These are phyloP conservation scores for Gastrolobium villosum DNA, from an alignment of 306 rosid species.

Conservation along the genomic window DNA sequence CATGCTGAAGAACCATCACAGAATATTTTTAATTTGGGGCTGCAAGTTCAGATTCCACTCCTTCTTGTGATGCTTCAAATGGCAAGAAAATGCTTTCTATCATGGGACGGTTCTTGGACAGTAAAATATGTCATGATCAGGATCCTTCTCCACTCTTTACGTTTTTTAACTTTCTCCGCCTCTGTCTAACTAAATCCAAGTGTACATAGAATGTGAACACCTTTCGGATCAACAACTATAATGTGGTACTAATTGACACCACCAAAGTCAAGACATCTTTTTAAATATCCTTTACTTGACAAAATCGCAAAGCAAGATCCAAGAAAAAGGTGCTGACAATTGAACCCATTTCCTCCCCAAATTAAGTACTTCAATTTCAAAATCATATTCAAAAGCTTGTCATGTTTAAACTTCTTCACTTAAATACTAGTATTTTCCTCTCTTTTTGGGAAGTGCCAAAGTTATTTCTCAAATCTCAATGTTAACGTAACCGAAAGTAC, in stretches of 20 bases:
- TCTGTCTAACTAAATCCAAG: background rate
- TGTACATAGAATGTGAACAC: too few species aligned
- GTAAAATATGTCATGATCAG: background rate
- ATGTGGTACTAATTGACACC: too few species aligned
- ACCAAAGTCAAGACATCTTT: conserved; percentile 36
- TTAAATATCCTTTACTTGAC: conserved; percentile 41
- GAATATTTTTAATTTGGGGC: background rate
- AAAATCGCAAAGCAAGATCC: conserved; percentile 44
- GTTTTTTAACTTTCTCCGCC: background rate
- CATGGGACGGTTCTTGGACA: background rate
- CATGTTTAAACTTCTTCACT: conserved; percentile 28
- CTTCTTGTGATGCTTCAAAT: too few species aligned
- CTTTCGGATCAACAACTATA: too few species aligned
- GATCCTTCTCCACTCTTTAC: background rate
- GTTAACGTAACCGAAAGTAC: conserved; percentile 8
- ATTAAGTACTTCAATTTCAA: conserved; percentile 32
- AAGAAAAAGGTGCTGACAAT: conserved; percentile 11
- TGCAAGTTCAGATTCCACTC: too few species aligned
- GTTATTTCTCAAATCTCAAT: conserved; percentile 51
- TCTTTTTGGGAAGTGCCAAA: conserved; percentile 50
- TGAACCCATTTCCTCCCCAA: conserved; percentile 11
- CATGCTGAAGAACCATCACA: too few species aligned
- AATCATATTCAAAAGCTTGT: conserved; percentile 1
- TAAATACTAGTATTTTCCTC: conserved; percentile 12
- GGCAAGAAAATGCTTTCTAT: too few species aligned